Base-by-base conservation (phyloP, 139 green algal genomes). In the Chlorokybus atmophyticus region DNA sequence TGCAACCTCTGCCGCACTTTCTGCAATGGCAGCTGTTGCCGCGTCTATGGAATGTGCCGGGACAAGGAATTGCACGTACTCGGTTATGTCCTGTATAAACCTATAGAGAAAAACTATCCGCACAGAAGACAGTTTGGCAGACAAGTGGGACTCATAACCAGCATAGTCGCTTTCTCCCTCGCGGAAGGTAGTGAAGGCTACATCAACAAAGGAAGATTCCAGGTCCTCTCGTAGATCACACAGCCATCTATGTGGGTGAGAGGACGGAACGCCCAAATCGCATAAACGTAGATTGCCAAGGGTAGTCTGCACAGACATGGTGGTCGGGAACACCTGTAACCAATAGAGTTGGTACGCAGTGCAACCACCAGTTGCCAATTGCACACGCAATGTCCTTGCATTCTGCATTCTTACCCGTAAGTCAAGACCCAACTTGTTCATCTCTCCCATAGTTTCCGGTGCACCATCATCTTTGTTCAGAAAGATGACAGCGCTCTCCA, bases 81-180 rank as follows among this genome's bases (percentile, higher is more conserved):
- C 35, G 35, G 10, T 68, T 2, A 62, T 57, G 64, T 87, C 74
- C 4, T 74, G 56, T 24, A 95, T 47, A 62, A 94, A 94, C 50
- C 86, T 75, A 50, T 93, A 75, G 49, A 94, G 76, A 69, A 84
- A 93, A 14, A 94, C 75, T 14, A 94, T 39, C 44, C 82, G 74
- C 19, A 95, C 81, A 31, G 80, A 70, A 19, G 48, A 70, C 32
- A 95, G 67, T 26, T 65, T 47, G 3, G 81, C 80, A 5, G 57
- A 35, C 19, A 95, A 29, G 8, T 69, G 73, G 58, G 73, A 87
- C 21, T 81, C 62, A 28, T 59, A 47, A 29, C 55, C 55, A 3
- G 63, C 50, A 50, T 81, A 75, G 17, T 68, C 64, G 23, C 57
- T 47, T 29, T 67, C 64, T 17, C 61, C 64, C 0, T 42, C 7